Conservation (phyloP, 2,329 filamentous ascomycete genomes). For the Diaporthe sp. region DNA sequence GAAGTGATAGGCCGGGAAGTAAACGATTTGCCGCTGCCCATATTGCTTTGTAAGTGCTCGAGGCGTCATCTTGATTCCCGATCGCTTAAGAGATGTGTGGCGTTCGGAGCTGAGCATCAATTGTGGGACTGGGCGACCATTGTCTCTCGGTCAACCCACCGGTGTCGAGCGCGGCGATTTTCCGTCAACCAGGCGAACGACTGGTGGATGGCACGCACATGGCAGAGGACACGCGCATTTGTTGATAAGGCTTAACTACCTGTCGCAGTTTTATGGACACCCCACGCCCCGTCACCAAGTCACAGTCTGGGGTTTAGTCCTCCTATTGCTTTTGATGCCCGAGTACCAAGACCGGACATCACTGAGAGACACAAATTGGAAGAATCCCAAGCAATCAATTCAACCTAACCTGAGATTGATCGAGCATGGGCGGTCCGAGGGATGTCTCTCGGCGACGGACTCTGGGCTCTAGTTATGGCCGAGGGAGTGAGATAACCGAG, state of each 20-base stretch:
- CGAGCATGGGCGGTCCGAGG: neutral
- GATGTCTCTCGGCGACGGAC: neutral
- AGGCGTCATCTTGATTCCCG: neutral
- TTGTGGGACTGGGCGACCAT: neutral
- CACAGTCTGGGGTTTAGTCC: neutral
- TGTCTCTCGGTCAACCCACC: neutral
- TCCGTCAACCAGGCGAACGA: neutral
- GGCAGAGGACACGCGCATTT: neutral
- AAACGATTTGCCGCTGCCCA: neutral
- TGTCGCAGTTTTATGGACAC: neutral
- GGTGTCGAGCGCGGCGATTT: neutral
- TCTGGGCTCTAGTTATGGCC: neutral
- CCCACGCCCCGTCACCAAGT: neutral
- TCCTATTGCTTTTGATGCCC: neutral
- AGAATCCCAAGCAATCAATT: neutral
- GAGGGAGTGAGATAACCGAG: neutral
- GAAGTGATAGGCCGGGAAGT: neutral
- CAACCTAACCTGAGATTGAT: neutral
- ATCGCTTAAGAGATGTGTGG: constrained; percentile 9
- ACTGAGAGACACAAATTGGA: neutral
- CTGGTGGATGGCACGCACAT: neutral
- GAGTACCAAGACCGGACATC: too few relatives aligned
- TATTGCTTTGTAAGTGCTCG: neutral
- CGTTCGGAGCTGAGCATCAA: constrained; percentile 3
- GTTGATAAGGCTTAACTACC: too few relatives aligned